Evolutionary conservation across 495 filamentous ascomycete genomes (phyloP).

Genomic region (Podospora fimiseda): DNA sequence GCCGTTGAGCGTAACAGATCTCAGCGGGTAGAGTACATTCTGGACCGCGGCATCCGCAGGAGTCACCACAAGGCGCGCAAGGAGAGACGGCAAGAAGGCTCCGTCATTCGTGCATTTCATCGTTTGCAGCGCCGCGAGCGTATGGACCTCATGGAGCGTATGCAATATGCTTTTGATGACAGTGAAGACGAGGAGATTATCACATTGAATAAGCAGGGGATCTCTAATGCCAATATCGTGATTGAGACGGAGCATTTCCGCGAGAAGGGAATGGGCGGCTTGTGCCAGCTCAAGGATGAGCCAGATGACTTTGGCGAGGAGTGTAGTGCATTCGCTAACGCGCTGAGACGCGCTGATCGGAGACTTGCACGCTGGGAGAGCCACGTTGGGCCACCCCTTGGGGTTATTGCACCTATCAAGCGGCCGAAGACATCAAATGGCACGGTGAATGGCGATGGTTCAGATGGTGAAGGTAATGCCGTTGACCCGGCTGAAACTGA

Average conservation of each 20-base stretch:
- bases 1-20: constrained; percentile 85
- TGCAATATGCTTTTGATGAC: constrained; percentile 67
- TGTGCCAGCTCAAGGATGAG: constrained; percentile 58
- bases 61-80: constrained; percentile 57
- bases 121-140: constrained; percentile 60
- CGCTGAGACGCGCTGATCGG: constrained; percentile 60
- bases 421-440: constrained; percentile 25
- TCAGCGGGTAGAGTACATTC: constrained; percentile 79
- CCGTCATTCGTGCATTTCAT: constrained; percentile 60
- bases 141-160: constrained; percentile 46
- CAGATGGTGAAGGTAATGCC: constrained; percentile 6
- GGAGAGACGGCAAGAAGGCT: constrained; percentile 52
- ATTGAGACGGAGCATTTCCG: constrained; percentile 31
- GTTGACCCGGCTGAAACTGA: constrained; percentile 31
- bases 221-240: constrained; percentile 7
- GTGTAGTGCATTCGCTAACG: constrained; percentile 61
- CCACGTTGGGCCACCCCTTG: constrained; percentile 41
- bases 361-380: constrained; percentile 70
- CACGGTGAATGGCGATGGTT: constrained; percentile 13
- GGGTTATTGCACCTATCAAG: constrained; percentile 39
- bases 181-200: constrained; percentile 66
- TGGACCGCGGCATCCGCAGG: constrained; percentile 64
- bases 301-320: constrained; percentile 78
- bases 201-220: constrained; percentile 26
- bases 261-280: constrained; percentile 59